Conservation (phyloP, 768 basidiomycete species). For the Mycena epipterygia region DNA sequence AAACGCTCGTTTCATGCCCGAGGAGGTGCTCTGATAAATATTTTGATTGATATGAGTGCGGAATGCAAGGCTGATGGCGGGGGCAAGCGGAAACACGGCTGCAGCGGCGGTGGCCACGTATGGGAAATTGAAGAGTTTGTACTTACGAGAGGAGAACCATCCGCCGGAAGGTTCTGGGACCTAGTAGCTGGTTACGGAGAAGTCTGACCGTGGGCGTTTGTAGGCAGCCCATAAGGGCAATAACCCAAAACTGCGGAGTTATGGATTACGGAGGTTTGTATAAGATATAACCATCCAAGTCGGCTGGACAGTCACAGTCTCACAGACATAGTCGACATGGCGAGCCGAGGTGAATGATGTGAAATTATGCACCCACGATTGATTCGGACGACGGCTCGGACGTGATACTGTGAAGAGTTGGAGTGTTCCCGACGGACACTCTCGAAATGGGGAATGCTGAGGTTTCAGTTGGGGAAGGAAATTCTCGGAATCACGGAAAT, state of each 20-base stretch:
- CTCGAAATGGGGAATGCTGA: no score
- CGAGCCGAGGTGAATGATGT: neutral
- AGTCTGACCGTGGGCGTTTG: conserved; percentile 5
- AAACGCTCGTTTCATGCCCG: conserved; percentile 22
- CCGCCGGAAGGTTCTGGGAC: conserved; percentile 20
- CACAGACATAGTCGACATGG: neutral
- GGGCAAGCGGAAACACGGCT: neutral
- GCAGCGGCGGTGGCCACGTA: conserved; percentile 3
- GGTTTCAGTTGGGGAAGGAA: no score
- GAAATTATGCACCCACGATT: neutral
- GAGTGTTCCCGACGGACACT: no score
- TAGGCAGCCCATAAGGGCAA: conserved; percentile 1
- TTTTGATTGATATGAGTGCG: conserved; percentile 20
- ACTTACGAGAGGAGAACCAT: conserved; percentile 28
- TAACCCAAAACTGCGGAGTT: conserved; percentile 1
- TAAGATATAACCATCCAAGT: no score
- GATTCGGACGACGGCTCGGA: neutral
- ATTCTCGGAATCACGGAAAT: no score
- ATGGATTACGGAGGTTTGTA: neutral
- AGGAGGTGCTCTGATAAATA: conserved; percentile 12
- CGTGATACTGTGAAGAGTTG: neutral
- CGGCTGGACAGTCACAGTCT: neutral
- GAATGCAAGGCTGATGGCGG: neutral
- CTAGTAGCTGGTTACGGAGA: neutral
- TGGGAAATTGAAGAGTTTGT: conserved; percentile 22